Percentiles rank a stretch among this genome's conserved stretches.
phyloP scores from a whole-genome alignment of 345 rosid species.

The Jatropha curcas region DNA sequence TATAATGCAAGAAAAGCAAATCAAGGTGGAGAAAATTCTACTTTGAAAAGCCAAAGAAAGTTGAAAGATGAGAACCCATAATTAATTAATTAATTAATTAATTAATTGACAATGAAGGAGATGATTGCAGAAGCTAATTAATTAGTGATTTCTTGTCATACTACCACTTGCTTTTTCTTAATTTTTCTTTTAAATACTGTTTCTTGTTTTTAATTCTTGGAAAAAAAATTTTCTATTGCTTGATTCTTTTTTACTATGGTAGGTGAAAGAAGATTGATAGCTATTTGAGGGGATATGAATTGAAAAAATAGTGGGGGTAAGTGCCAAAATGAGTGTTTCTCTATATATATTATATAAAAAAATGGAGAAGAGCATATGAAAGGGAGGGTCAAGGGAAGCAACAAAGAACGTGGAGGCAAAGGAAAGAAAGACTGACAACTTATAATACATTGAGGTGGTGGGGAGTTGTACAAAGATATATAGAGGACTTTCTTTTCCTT shows the following conservation, averaged over 20 bases:
- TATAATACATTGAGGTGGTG: constrained; percentile 7
- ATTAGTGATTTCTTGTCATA: not conserved
- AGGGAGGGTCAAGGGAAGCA: constrained; percentile 10
- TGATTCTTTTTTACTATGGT: not conserved
- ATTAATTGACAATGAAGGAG: constrained; percentile 10
- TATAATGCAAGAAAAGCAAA: constrained; percentile 36
- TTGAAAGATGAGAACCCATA: constrained; percentile 31
- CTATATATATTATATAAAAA: no score
- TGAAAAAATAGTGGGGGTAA: constrained; percentile 25
- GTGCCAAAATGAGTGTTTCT: constrained; percentile 21
- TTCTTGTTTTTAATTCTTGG: no score
- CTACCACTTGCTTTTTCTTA: not conserved
- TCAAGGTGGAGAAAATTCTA: constrained; percentile 21
- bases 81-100: no score
- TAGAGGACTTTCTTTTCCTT: not conserved
- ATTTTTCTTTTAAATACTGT: not conserved
- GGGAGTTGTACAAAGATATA: not conserved
- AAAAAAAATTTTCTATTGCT: not conserved
- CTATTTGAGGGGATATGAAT: constrained; percentile 23
- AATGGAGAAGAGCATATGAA: not conserved
- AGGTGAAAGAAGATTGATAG: constrained; percentile 5
- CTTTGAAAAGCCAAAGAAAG: constrained; percentile 18
- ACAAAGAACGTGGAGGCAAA: constrained; percentile 40
- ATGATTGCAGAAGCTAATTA: not conserved
- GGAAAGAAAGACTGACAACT: constrained; percentile 37